Conservation (phyloP, 2,329 filamentous ascomycete species). For the Xylariales sp. region DNA sequence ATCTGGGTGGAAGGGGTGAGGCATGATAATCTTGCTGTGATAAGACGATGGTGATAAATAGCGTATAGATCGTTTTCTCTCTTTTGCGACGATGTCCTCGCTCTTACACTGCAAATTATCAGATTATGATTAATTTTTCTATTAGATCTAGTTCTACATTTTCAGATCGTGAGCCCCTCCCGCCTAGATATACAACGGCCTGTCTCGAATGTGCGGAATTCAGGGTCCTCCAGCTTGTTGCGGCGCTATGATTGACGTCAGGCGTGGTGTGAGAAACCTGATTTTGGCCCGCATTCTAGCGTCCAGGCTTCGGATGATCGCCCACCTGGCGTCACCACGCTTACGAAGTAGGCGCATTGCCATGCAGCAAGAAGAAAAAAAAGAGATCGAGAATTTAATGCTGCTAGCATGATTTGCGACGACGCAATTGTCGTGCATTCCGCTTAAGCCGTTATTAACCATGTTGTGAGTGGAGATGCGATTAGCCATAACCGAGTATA, state of each 20-base stretch:
- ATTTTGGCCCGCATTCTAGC: slow-evolving; percentile 32
- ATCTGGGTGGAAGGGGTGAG: slow-evolving; percentile 50
- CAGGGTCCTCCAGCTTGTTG: slow-evolving; percentile 24
- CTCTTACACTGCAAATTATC: slow-evolving; percentile 8
- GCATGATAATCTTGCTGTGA: slow-evolving; percentile 41
- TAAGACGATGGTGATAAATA: neutral
- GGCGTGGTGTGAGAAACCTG: slow-evolving; percentile 35
- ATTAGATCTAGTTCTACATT: neutral
- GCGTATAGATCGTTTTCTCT: slow-evolving; percentile 1
- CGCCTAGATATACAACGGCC: slow-evolving; percentile 20
- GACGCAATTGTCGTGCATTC: slow-evolving; percentile 1
- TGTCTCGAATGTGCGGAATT: neutral
- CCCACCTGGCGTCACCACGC: slow-evolving; percentile 31
- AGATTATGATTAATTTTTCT: slow-evolving; percentile 20
- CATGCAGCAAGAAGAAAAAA: slow-evolving; percentile 6
- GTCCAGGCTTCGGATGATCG: slow-evolving; percentile 31
- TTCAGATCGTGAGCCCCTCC: slow-evolving; percentile 1
- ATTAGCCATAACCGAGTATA: neutral
- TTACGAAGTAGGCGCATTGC: slow-evolving; percentile 5
- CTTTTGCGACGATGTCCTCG: slow-evolving; percentile 6
- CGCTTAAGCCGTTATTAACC: neutral
- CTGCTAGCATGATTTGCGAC: neutral
- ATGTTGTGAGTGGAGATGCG: slow-evolving; percentile 1
- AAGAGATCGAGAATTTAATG: slow-evolving; percentile 8
- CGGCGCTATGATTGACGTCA: slow-evolving; percentile 37